Evolutionary conservation across 139 green algal species (phyloP).

Genomic region (Auxenochlorella pyrenoidosa): DNA sequence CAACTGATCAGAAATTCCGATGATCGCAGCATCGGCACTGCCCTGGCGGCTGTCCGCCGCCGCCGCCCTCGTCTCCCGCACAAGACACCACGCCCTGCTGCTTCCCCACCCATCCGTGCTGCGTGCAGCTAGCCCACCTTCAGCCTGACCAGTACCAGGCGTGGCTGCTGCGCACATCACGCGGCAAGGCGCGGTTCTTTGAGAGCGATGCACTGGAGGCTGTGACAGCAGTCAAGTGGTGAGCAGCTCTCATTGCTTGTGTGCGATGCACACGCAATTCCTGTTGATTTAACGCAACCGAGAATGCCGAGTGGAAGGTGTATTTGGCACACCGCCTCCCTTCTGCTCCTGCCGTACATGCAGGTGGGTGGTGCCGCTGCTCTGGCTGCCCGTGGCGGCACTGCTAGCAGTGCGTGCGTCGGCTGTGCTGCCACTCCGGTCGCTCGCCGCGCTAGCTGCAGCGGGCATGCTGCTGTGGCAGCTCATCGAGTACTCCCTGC

Average conservation of each 20-base stretch:
- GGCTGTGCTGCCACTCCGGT: background rate
- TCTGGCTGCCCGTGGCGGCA: constrained; percentile 86
- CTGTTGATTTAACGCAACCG: too few relatives aligned
- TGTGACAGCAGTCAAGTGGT: constrained; percentile 59
- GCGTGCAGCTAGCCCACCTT: constrained; percentile 71
- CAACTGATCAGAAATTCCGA: background rate
- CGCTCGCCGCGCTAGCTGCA: constrained; percentile 40
- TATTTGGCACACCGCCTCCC: too few relatives aligned
- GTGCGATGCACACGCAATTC: background rate
- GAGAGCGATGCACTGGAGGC: constrained; percentile 60
- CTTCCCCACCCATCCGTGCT: background rate
- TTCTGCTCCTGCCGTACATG: background rate
- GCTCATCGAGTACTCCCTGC: constrained; percentile 90
- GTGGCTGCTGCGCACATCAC: constrained; percentile 84
- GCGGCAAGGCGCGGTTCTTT: constrained; percentile 88
- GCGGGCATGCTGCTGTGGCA: constrained; percentile 83
- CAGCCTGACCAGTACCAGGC: constrained; percentile 68
- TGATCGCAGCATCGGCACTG: background rate
- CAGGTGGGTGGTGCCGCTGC: constrained; percentile 86
- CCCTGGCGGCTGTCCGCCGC: background rate
- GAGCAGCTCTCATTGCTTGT: background rate
- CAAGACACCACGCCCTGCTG: background rate
- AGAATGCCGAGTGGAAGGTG: too few relatives aligned
- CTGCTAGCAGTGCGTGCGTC: background rate
- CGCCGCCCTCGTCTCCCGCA: background rate